These are phyloP conservation scores for Talaromyces sp. DNA, from an alignment of 2,329 filamentous ascomycete genomes.

Conservation along the genomic window DNA sequence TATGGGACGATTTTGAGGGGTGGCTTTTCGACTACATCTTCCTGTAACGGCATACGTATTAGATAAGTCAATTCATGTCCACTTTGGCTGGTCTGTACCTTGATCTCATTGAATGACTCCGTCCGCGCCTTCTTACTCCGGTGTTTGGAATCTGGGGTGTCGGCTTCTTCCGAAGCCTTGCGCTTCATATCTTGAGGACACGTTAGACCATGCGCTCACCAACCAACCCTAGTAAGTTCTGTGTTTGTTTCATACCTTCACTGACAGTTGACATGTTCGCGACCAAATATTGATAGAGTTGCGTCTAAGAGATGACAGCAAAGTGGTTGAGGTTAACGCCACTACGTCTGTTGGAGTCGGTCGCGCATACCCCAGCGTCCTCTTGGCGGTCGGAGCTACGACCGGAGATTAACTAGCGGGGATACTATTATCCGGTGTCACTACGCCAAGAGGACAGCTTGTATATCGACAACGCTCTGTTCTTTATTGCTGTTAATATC, in stretches of 20 bases:
- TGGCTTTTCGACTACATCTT: slow-evolving; percentile 46
- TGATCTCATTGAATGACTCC: slow-evolving; percentile 39
- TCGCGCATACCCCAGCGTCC: slow-evolving; percentile 14
- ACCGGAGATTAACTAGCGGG: slow-evolving; percentile 22
- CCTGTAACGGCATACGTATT: slow-evolving; percentile 24
- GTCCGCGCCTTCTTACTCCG: slow-evolving; percentile 50
- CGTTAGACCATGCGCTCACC: slow-evolving; percentile 15
- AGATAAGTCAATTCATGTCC: not conserved
- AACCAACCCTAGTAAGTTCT: not conserved
- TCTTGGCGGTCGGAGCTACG: slow-evolving; percentile 6
- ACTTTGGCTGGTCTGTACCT: slow-evolving; percentile 25
- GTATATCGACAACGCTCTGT: not conserved
- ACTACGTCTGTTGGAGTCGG: slow-evolving; percentile 17
- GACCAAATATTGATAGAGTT: not conserved
- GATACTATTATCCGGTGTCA: slow-evolving; percentile 24
- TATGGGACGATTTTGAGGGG: slow-evolving; percentile 69
- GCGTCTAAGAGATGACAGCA: not conserved
- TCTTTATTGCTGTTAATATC: not conserved
- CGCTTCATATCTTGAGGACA: slow-evolving; percentile 40
- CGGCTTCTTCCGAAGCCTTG: slow-evolving; percentile 50
- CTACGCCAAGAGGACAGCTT: slow-evolving; percentile 21
- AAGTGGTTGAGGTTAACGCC: not conserved
- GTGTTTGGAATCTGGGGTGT: slow-evolving; percentile 42
- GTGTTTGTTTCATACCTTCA: slow-evolving; percentile 28
- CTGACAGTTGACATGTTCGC: slow-evolving; percentile 31